Evolutionary conservation across 2,329 filamentous ascomycete genomes (phyloP), one percentile per base, ranked within the genome.

Genomic region (Fusarium sp.): DNA sequence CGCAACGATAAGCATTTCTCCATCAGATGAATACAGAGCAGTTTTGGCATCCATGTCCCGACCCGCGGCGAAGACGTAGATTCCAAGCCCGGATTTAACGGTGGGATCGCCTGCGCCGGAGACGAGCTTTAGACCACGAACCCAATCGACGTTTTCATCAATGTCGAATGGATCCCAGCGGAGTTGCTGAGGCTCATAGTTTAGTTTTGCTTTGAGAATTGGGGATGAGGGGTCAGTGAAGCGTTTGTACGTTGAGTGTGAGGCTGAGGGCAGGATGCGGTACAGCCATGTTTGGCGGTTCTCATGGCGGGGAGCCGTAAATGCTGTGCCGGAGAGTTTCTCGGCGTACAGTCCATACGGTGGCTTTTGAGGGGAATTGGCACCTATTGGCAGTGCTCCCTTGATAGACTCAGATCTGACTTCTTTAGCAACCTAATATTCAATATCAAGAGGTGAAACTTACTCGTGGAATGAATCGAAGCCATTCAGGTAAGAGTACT

Each of bases 21-120:
- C 93, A 77, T 95, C 93, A 0, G 94, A 92, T 8, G 92, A 95
- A 85, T 95, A 97, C 82, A 95, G 95, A 1, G 93, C 93, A 56
- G 91, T 86, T 28, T 88, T 87, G 15, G 85, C 83, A 48, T 86
- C 85, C 95, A 97, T 97, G 78, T 91, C 90, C 77, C 89, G 90
- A 15, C 92, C 93, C 0, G 92, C 93, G 2, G 92, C 91, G 78
- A 93, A 97, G 61, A 96, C 89, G 80, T 92, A 91, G 60, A 96
- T 94, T 20, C 92, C 94, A n/a, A 97, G 78, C 0, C 95, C 95
- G 10, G 88, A 85, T 82, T 97, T 97, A 79, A 92, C 87, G 0
- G 91, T 91, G 0, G 93, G 91, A 75, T 96, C 92, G 15, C 95
- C 95, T 0, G 93, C 92, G 13, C 93, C 93, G 2, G 92, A 93